Evolutionary conservation across 192 early-diverging fungal genomes (phyloP), one percentile per base, ranked within the genome.

Genomic region (Thoreauomyces humboldtii): DNA sequence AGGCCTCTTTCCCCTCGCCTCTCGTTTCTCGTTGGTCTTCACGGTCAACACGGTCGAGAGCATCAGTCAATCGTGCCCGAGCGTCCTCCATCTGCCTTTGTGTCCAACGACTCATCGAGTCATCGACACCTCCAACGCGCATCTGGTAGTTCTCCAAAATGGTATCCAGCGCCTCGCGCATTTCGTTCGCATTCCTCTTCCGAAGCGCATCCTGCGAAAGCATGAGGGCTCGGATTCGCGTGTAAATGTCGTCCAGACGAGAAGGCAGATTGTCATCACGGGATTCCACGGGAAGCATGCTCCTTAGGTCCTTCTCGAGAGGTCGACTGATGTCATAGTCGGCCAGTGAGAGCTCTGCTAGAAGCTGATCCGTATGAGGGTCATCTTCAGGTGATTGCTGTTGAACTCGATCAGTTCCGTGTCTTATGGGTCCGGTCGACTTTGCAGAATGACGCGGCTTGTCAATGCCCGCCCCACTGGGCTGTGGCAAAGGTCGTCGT

Each of bases 201-300:
- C 63, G 63, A 12, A 65, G 32, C 53, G 63, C 63, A 45, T 65
- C 63, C 29, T 56, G 63, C 7, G 63, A 54, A 0, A 65, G 41
- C 38, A 65, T 57, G 14, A 65, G 43, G 9, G 53, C 63, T 12
- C 63, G 63, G 12, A 65, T 56, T 31, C 57, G 63, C 0, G 52
- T 38, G 31, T 65, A 65, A 22, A 65, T 44, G 38, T 56, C 52
- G 44, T 65, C 63, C 63, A 65, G 33, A 12, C 44, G 50, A 2
- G 61, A 52, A 6, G 61, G 48, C 11, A 63, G 48, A 33, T 63
- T 35, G 19, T 31, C 24, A 22, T 63, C 55, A 27, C 34, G 55
- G 14, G 27, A 22, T 2, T 32, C 55, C 3, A 57, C 25, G 2
- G 55, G 55, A 17, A 57, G 35, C 55, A 57, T 57, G 19, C 38